Evolutionary conservation across 768 basidiomycete species (phyloP).

Genomic region (Naganishia vishniacii): DNA sequence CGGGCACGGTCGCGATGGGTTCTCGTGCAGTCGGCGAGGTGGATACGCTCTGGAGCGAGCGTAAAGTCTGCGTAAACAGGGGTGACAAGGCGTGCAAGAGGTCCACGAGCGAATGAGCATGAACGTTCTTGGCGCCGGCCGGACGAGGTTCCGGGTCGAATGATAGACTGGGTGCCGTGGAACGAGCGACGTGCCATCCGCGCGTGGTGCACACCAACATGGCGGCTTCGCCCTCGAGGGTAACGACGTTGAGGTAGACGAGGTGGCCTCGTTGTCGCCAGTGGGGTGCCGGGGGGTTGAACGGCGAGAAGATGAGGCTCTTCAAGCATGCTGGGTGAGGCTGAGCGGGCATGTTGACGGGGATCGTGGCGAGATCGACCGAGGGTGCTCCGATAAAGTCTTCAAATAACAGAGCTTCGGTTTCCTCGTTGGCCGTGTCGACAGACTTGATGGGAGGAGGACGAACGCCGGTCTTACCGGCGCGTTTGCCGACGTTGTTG

Average conservation of each 20-base stretch:
- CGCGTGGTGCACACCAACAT: conserved; percentile 49
- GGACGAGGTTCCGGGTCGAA: conserved; percentile 51
- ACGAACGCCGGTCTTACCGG: conserved; percentile 30
- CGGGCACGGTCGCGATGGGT: conserved; percentile 48
- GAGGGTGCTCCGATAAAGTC: conserved; percentile 38
- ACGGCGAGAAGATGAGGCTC: conserved; percentile 49
- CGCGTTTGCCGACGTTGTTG: conserved; percentile 34
- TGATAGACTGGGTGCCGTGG: conserved; percentile 38
- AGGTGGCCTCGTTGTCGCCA: conserved; percentile 51
- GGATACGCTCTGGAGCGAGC: conserved; percentile 26
- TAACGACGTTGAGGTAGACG: conserved; percentile 50
- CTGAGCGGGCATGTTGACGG: conserved; percentile 33
- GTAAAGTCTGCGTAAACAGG: conserved; percentile 43
- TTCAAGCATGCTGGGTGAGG: conserved; percentile 42
- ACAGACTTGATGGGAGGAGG: conserved; percentile 24
- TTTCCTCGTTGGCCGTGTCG: conserved; percentile 23
- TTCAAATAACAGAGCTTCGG: conserved; percentile 39
- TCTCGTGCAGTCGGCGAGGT: conserved; percentile 33
- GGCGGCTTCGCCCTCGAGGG: conserved; percentile 51
- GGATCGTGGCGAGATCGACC: conserved; percentile 31
- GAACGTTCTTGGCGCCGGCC: conserved; percentile 31
- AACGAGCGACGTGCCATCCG: conserved; percentile 51
- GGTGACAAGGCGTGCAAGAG: conserved; percentile 50
- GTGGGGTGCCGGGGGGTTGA: conserved; percentile 52
- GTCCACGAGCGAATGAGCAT: conserved; percentile 50